Evolutionary conservation across 2,329 filamentous ascomycete genomes (phyloP), one percentile per base, ranked within the genome.

Genomic region (Emericellopsis cladophorae): DNA sequence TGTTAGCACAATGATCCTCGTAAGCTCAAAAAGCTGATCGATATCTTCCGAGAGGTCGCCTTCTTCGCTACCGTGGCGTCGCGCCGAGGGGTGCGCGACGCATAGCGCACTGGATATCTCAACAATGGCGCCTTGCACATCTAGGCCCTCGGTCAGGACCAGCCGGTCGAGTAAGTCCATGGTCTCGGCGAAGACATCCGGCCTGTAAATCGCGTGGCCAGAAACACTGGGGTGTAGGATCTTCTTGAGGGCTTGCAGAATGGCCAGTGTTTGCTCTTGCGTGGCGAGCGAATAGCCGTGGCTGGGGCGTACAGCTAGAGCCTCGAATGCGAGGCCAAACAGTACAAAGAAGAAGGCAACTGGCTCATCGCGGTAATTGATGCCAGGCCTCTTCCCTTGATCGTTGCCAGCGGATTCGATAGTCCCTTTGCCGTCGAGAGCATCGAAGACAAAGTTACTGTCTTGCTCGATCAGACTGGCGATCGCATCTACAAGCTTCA

Each of bases 291-390:
- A 64, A 40, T 64, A 60, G 40, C 48, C 54, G 39, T 63, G 59
- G 2, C 59, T 59, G 5, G 84, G 81, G 37, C 88, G 79, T 7
- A 86, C 87, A 7, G 90, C 90, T 18, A 98, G 74, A 15, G 93
- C 90, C 61, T 98, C 93, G 50, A 98, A 96, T 0, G 90, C 88
- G 43, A 98, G 81, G 10, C 92, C 92, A 51, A 96, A 98, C 0
- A 98, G 73, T 12, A 98, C 90, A 53, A 98, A 98, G 67, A 98
- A 98, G 70, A 98, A 98, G 1, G 92, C 92, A 2, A 96, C 87
- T 1, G 92, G 92, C 57, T 98, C 92, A 54, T 96, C 90, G 37
- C 92, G 84, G 57, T 98, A 98, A 59, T 96, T 96, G 64, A 98
- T 96, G 48, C 90, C 85, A 38, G 80, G 72, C 4, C 72, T 74